A percentile compares a stretch with the other conserved stretches of the same genome.
phyloP scores from a whole-genome alignment of 2,329 filamentous ascomycete genomes.

The Podosphaera aphanis region DNA sequence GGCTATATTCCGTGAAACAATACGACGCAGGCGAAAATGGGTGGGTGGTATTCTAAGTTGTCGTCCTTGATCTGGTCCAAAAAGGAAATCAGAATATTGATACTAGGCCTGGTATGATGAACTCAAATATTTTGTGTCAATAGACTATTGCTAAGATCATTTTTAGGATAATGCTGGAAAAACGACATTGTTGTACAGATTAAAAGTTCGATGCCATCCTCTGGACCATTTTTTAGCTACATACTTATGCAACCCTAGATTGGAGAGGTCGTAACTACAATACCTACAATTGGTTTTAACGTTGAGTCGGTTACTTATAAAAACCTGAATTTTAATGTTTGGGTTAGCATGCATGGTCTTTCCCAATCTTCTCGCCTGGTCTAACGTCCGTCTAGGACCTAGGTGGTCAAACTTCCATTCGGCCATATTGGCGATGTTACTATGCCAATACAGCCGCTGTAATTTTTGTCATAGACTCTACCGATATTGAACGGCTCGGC shows the following conservation, averaged over 20 bases:
- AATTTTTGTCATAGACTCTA: slow-evolving; percentile 95
- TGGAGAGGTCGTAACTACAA: slow-evolving; percentile 94
- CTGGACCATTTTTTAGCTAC: neutral
- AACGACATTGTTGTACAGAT: slow-evolving; percentile 82
- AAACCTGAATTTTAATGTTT: slow-evolving; percentile 96
- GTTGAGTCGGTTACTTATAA: slow-evolving; percentile 97
- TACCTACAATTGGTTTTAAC: slow-evolving; percentile 98
- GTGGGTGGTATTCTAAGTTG: slow-evolving; percentile 42
- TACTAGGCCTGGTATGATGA: slow-evolving; percentile 60
- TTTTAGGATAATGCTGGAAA: slow-evolving; percentile 88
- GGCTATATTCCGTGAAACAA: slow-evolving; percentile 2
- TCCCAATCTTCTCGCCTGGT: neutral
- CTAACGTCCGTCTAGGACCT: slow-evolving; percentile 37
- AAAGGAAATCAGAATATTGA: slow-evolving; percentile 94
- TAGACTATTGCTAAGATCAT: neutral
- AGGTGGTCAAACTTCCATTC: slow-evolving; percentile 92
- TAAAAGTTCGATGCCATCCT: slow-evolving; percentile 41
- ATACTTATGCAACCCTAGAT: slow-evolving; percentile 33
- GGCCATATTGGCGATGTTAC: slow-evolving; percentile 98
- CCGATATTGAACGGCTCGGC: slow-evolving; percentile 82
- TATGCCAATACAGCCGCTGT: slow-evolving; percentile 97
- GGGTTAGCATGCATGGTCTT: slow-evolving; percentile 36
- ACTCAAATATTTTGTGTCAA: neutral
- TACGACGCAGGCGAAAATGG: slow-evolving; percentile 26
- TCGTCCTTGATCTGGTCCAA: slow-evolving; percentile 63